Percentiles rank a stretch among this genome's conserved stretches.
Evolutionary conservation across 495 filamentous ascomycete species (phyloP).

Genomic region (Xanthoparmelia taractica): DNA sequence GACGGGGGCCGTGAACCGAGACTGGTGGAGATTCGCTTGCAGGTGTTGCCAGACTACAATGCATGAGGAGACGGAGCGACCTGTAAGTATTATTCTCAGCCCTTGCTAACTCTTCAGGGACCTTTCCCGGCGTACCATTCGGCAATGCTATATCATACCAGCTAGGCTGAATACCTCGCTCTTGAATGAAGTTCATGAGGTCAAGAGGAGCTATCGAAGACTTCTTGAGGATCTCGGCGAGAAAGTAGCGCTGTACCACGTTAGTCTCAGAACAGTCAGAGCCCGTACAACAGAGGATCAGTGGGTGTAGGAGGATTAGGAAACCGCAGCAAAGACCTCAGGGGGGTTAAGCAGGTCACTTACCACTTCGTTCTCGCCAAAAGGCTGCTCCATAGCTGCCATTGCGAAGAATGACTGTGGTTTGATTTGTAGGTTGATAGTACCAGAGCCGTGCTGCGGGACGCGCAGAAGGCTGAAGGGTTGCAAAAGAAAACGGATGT

Average conservation of each 20-base stretch:
- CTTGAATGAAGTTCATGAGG: conserved; percentile 44
- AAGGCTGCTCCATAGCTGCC: conserved; percentile 40
- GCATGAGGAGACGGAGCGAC: conserved; percentile 39
- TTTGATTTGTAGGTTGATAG: not conserved
- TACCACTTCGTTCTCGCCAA: conserved; percentile 56
- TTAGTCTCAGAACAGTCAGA: conserved; percentile 14
- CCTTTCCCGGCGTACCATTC: conserved; percentile 33
- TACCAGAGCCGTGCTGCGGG: not conserved
- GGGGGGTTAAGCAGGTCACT: conserved; percentile 14
- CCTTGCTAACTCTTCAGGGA: conserved; percentile 12
- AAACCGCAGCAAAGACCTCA: not conserved
- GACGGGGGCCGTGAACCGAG: conserved; percentile 15
- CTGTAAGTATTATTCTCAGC: conserved; percentile 24
- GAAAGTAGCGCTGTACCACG: conserved; percentile 40
- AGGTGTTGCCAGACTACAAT: conserved; percentile 30
- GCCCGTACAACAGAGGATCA: not conserved
- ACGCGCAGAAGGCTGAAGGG: not conserved
- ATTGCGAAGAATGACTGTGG: conserved; percentile 5
- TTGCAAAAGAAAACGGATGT: not conserved
- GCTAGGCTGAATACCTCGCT: conserved; percentile 41
- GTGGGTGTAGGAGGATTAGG: not conserved
- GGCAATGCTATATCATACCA: conserved; percentile 55
- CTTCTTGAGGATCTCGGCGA: conserved; percentile 56
- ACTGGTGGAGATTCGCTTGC: not conserved
- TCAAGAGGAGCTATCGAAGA: conserved; percentile 43